Evolutionary conservation across 2,329 filamentous ascomycete genomes (phyloP), one percentile per base, ranked within the genome.

Genomic region (Xylariaceae sp.): DNA sequence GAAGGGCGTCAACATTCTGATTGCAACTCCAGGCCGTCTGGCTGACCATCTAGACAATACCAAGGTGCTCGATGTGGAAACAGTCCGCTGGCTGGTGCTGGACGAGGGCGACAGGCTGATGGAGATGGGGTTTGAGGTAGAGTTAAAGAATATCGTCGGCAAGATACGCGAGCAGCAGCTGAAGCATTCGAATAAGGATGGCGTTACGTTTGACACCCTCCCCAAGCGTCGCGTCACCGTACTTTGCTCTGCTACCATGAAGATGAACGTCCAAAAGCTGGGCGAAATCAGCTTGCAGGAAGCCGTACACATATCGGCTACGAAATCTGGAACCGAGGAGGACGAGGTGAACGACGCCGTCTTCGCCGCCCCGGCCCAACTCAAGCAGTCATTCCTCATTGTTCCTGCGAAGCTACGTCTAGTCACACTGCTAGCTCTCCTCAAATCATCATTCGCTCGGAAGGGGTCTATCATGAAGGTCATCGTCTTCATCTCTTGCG

Each of bases 91-190:
- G 92, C 65, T 98, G 16, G 80, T 98, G 2, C 71, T 98, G 5
- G 92, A 98, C 50, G 92, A 98, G 60, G 92, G 92, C 19, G 92
- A 98, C 68, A 76, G 92, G n/a, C 67, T 98, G 55, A 95, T 98
- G 90, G 92, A 98, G 54, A 72, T 96, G 51, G 92, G 92, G 0
- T 98, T 98, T 47, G 92, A 96, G 59, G 80, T 95, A 34, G 90
- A 96, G 51, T 76, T 98, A 39, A 83, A 85, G 53, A 83, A 81
- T 40, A 90, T 95, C 44, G 83, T 98, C 12, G 71, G 77, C 35
- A 83, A 83, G 42, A 75, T 96, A 36, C 80, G 88, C 42, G 64
- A 79, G 28, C 72, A 81, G 35, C 61, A 67, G 19, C 56, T 82
- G 14, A 66, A 71, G 23, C 71, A 72, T 36, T 74, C 71, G 35